Conservation (phyloP, 1,139 yeast genomes). For the Zygoascus meyerae region DNA sequence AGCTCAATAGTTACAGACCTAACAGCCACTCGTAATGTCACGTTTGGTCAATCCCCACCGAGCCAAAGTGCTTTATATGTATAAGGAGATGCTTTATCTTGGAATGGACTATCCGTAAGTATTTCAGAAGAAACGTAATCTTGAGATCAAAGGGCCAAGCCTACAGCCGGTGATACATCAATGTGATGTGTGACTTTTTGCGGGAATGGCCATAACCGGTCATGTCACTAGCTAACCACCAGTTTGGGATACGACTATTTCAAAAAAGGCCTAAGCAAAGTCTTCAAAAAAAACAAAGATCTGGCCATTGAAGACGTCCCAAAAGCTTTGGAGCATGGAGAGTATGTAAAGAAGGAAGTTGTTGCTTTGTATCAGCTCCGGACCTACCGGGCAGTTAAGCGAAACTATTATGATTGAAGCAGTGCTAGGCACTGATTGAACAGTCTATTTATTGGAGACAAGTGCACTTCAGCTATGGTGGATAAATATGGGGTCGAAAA, state of each 20-base stretch:
- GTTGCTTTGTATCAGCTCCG: constrained; percentile 32
- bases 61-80: constrained; percentile 18
- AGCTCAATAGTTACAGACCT: too few relatives aligned
- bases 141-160: too few relatives aligned
- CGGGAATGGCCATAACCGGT: neutral
- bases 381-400: constrained; percentile 33
- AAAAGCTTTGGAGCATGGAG: constrained; percentile 32
- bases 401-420: constrained; percentile 27
- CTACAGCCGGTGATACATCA: too few relatives aligned
- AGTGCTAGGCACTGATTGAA: neutral
- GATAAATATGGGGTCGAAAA: too few relatives aligned
- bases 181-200: too few relatives aligned
- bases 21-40: too few relatives aligned
- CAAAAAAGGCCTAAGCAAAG: constrained; percentile 27
- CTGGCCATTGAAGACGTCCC: constrained; percentile 27
- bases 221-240: neutral
- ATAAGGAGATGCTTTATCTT: constrained; percentile 35
- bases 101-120: constrained; percentile 35
- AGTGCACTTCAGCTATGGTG: too few relatives aligned
- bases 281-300: constrained; percentile 26
- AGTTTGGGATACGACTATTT: constrained; percentile 30
- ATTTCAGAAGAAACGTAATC: neutral
- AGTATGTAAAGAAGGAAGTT: constrained; percentile 34
- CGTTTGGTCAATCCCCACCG: constrained; percentile 5
- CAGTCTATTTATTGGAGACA: too few relatives aligned